A percentile compares a stretch with the other conserved stretches of the same genome.
These are phyloP conservation scores for Microascus cirrosus DNA, from an alignment of 2,329 filamentous ascomycete species.

Conservation along the genomic window DNA sequence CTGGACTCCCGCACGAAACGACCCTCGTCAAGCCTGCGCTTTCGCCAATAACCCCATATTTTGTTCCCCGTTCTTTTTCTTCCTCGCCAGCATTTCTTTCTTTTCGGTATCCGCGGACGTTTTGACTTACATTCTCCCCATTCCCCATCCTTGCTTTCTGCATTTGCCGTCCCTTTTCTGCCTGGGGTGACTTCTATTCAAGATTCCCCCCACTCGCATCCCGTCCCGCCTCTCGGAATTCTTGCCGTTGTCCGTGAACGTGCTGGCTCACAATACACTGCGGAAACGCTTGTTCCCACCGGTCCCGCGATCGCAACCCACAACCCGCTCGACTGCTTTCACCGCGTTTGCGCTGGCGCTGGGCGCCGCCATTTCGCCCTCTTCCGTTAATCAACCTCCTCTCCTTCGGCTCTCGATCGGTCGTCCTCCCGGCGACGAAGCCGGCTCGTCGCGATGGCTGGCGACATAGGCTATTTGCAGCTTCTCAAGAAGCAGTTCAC, in stretches of 20 bases:
- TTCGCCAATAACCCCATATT: not conserved
- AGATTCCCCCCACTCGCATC: too few relatives aligned
- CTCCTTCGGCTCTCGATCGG: not conserved
- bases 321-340: not conserved
- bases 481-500: conserved; percentile 55
- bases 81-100: not conserved
- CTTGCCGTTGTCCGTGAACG: not conserved
- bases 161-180: not conserved
- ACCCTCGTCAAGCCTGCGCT: not conserved
- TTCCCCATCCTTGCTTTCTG: not conserved
- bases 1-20: not conserved
- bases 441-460: conserved; percentile 17
- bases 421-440: not conserved
- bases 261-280: not conserved
- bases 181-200: not conserved
- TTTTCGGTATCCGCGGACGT: not conserved
- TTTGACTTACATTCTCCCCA: not conserved
- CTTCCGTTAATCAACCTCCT: not conserved
- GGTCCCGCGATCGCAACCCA: not conserved
- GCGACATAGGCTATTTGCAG: conserved; percentile 28
- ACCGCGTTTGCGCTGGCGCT: not conserved
- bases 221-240: not conserved
- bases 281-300: not conserved
- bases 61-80: not conserved
- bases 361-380: not conserved